Conservation (phyloP, 208 protist genomes). For the Sergeia podlipaevii region DNA sequence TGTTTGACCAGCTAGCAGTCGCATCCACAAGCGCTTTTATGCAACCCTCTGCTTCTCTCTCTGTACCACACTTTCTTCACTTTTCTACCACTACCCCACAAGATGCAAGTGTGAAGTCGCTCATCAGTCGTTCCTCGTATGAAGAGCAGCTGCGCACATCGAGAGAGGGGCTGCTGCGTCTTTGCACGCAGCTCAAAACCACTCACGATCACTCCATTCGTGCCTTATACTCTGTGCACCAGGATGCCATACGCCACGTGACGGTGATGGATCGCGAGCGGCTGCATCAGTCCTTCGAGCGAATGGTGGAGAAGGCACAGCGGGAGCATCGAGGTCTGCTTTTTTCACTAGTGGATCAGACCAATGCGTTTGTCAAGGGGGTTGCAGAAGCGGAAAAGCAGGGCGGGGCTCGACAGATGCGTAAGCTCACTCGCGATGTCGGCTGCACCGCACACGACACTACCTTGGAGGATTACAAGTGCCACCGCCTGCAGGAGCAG, state of each 20-base stretch:
- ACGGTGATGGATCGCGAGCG: conserved; percentile 8
- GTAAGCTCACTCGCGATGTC: conserved; percentile 21
- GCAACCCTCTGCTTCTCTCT: conserved; percentile 9
- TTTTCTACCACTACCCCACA: conserved; percentile 40
- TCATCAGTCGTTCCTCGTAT: conserved; percentile 35
- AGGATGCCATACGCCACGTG: conserved; percentile 6
- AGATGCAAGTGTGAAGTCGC: conserved; percentile 36
- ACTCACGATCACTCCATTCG: conserved; percentile 32
- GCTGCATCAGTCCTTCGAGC: conserved; percentile 34
- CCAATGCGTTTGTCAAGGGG: conserved; percentile 18
- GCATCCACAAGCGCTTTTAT: too few relatives aligned
- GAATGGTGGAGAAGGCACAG: conserved; percentile 43
- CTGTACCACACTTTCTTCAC: conserved; percentile 7
- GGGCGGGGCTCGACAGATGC: not conserved
- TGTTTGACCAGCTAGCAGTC: too few relatives aligned
- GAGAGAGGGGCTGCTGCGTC: conserved; percentile 35
- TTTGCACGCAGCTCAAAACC: conserved; percentile 46
- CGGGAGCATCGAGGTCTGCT: conserved; percentile 51
- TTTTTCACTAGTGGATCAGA: conserved; percentile 32
- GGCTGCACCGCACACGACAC: conserved; percentile 23
- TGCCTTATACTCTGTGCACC: conserved; percentile 29
- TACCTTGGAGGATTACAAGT: conserved; percentile 39
- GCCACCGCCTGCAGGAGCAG: conserved; percentile 47
- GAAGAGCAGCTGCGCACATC: conserved; percentile 31
- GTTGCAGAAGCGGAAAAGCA: conserved; percentile 29